A percentile compares a stretch with the other conserved stretches of the same genome.
These are phyloP conservation scores for Chlorociboria aeruginascens DNA, from an alignment of 495 filamentous ascomycete genomes.

Conservation along the genomic window DNA sequence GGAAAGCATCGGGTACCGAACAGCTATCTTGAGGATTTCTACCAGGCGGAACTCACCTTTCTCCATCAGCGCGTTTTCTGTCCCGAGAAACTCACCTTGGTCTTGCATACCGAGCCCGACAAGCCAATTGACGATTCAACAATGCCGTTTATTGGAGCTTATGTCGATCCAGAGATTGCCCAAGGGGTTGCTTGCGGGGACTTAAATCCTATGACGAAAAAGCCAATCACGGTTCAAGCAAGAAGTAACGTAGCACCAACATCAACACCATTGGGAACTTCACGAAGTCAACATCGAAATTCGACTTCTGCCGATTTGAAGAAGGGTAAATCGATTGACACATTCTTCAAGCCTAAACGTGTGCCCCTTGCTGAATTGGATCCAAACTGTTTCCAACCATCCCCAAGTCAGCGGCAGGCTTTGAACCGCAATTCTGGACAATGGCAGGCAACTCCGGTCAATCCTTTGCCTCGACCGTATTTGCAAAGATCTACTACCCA, in stretches of 20 bases:
- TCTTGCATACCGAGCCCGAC: conserved; percentile 56
- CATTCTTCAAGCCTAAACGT: conserved; percentile 66
- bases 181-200: conserved; percentile 71
- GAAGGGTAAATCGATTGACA: conserved; percentile 52
- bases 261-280: conserved; percentile 10
- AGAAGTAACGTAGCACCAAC: conserved; percentile 27
- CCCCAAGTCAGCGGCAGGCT: conserved; percentile 52
- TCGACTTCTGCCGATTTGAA: conserved; percentile 46
- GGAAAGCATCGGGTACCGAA: conserved; percentile 68
- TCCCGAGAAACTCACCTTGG: conserved; percentile 52
- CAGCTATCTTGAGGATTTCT: conserved; percentile 66
- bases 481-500: conserved; percentile 8
- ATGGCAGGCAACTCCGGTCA: conserved; percentile 38
- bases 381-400: conserved; percentile 68
- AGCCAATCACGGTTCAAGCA: conserved; percentile 39
- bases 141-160: conserved; percentile 67
- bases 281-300: conserved; percentile 11
- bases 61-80: conserved; percentile 91
- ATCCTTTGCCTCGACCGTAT: conserved; percentile 16
- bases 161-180: conserved; percentile 57
- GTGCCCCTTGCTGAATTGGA: conserved; percentile 78
- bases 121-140: conserved; percentile 46
- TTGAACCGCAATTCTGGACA: conserved; percentile 39
- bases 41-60: conserved; percentile 83
- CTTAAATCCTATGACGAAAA: conserved; percentile 80